Base-by-base conservation (phyloP, 2,329 filamentous ascomycete genomes). In the Neurospora sp. region DNA sequence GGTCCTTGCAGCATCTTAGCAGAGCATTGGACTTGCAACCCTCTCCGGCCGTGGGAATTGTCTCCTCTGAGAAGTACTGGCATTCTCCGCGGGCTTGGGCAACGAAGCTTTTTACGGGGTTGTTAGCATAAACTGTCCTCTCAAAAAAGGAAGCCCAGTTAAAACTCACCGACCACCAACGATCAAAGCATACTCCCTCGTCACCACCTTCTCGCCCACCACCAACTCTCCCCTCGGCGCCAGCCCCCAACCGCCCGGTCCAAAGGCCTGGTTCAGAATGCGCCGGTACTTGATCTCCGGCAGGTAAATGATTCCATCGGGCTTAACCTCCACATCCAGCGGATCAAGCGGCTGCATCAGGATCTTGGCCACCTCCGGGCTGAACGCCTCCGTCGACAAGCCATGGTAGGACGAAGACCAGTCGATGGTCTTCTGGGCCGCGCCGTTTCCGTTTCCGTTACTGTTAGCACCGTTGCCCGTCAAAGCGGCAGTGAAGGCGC, bases 261-360 rank as follows among this genome's bases (percentile, higher is more conserved):
- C 95, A 81, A 99, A 99, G 0, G 93, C 93, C 76, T 85, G 84
- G 80, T 98, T 97, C 76, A 99, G 81, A 73, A 97, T 95, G 73
- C 95, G 85, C 66, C 96, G 85, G 82, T 99, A 99, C 83, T 98
- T 97, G 84, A 99, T 98, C 85, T 99, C 96, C 13, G 96, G 96
- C 71, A 99, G 84, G 79, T 98, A 99, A 71, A 98, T 84, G 75
- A 99, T 95, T 40, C 96, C 96, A 82, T 99, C 96, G 39, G 96
- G 95, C 84, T 99, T 99, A 78, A 99, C 91, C 83, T 99, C 96
- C 69, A 99, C 90, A 80, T 98, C 95, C 67, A 90, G 86, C 0
- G 86, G 82, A 69, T 88, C 82, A 13, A 97, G 79, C 1, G 90
- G 89, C 70, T 87, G 84, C 72, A 91, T 86, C 66, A 97, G 85